Evolutionary conservation across 805 yeast genomes (phyloP), one percentile per base, ranked within the genome.

Genomic region (Wickerhamiella shivajii): DNA sequence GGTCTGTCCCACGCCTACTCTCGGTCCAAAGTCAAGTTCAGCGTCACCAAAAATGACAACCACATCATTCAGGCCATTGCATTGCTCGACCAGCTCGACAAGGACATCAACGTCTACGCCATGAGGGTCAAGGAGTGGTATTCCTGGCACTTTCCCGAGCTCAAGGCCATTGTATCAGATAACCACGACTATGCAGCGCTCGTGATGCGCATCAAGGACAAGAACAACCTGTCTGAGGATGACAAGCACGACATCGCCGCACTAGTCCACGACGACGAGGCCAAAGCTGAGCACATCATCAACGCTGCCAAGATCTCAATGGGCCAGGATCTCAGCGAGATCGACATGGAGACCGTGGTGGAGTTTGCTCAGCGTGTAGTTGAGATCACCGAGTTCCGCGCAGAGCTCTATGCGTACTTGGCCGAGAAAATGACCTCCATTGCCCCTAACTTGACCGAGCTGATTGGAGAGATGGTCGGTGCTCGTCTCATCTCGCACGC

Each of bases 1-100:
- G 98, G 98, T 72, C 70, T 90, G 54, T 95, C 96, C 53, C 98
- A 90, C 58, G 98, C 98, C 50, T 90, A 90, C 67, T 90, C 97
- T 39, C 75, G 98, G 65, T 90, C 96, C 49, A 90, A 90, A 67
- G 98, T 90, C 57, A 90, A 90, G 87, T 90, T 90, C 59, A 78
- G 92, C 33, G 97, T 92, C 38, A 95, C 85, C 64, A 90, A 90
- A 71, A 90, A 90, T 60, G 98, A 90, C 63, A 90, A 90, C 70
- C 98, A 90, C 62, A 90, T 90, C 56, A 90, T 90, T 57, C 98
- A 90, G 68, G 95, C 98, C 34, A 90, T 90, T 65, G 96, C 98
- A 32, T 68, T 87, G 48, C 71, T 90, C 52, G 98, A 92, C 57
- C 95, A 90, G 64, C 74, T 90, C 52, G 98, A 90, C 64, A 92